Evolutionary conservation across 2,329 filamentous ascomycete species (phyloP).

Genomic region (Lojkania enalia): DNA sequence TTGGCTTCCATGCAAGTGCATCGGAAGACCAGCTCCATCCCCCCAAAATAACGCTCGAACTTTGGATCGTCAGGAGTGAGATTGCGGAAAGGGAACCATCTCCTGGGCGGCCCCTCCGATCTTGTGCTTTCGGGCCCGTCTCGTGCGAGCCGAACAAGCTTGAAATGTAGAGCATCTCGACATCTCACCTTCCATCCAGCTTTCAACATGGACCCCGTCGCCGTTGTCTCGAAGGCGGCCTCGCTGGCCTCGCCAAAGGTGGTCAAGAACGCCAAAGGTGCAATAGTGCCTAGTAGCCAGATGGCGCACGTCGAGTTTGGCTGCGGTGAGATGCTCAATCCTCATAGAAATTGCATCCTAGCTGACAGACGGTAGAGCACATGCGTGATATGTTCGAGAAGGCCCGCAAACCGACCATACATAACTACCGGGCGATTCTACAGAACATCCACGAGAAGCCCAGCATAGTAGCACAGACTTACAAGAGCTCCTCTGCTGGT

Average conservation of each 20-base stretch:
- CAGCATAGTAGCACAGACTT: constrained; percentile 67
- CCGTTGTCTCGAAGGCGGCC: constrained; percentile 45
- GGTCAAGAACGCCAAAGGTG: constrained; percentile 47
- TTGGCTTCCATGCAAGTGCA: constrained; percentile 40
- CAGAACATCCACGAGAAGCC: constrained; percentile 70
- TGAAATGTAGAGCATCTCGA: constrained; percentile 25
- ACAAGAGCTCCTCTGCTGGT: constrained; percentile 50
- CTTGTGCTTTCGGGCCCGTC: constrained; percentile 9
- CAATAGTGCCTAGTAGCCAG: constrained; percentile 43
- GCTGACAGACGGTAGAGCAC: constrained; percentile 61
- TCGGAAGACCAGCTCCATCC: constrained; percentile 15
- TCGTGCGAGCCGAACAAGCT: constrained; percentile 15
- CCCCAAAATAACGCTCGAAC: constrained; percentile 20
- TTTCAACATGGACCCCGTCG: constrained; percentile 45
- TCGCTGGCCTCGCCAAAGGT: constrained; percentile 49
- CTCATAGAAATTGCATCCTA: background rate
- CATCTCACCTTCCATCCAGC: background rate
- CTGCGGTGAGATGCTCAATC: constrained; percentile 40
- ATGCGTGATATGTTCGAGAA: constrained; percentile 69
- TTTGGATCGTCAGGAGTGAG: background rate
- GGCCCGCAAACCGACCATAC: constrained; percentile 68
- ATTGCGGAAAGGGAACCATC: background rate
- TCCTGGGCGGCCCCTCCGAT: constrained; percentile 3
- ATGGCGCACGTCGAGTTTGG: constrained; percentile 48
- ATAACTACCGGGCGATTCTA: constrained; percentile 72